phyloP scores from a whole-genome alignment of 164 flowering plant genomes.

The Pachysandra terminalis region DNA sequence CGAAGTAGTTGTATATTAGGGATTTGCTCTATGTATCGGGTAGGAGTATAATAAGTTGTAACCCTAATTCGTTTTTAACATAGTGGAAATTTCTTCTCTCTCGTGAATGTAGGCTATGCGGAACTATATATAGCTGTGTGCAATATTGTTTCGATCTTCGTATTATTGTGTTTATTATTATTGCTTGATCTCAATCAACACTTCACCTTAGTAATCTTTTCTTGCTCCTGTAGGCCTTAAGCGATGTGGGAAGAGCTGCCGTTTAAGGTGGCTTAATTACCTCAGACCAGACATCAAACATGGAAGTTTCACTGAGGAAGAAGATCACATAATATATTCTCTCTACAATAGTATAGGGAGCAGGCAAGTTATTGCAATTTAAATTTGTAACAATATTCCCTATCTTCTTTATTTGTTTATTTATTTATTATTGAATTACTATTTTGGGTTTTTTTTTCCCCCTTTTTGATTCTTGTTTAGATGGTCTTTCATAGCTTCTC shows the following conservation, averaged over 20 bases:
- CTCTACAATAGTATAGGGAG: conserved; percentile 59
- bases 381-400: not conserved
- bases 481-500: conserved; percentile 75
- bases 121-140: no score
- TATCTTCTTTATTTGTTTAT: not conserved
- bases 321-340: conserved; percentile 42
- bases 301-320: conserved; percentile 70
- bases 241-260: conserved; percentile 81
- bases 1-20: no score
- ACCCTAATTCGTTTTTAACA: no score
- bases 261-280: conserved; percentile 76
- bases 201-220: not conserved
- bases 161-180: no score
- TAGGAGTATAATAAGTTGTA: no score
- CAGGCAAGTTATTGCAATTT: conserved; percentile 31
- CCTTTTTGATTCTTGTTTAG: conserved; percentile 19
- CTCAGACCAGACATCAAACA: conserved; percentile 74
- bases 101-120: no score
- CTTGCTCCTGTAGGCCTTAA: conserved; percentile 44
- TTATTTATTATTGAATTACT: not conserved
- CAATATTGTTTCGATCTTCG: no score
- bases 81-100: no score
- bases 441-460: not conserved
- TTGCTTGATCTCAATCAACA: no score
- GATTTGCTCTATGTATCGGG: no score